Evolutionary conservation across 805 yeast genomes (phyloP).

Genomic region (Metschnikowia cerradonensis): DNA sequence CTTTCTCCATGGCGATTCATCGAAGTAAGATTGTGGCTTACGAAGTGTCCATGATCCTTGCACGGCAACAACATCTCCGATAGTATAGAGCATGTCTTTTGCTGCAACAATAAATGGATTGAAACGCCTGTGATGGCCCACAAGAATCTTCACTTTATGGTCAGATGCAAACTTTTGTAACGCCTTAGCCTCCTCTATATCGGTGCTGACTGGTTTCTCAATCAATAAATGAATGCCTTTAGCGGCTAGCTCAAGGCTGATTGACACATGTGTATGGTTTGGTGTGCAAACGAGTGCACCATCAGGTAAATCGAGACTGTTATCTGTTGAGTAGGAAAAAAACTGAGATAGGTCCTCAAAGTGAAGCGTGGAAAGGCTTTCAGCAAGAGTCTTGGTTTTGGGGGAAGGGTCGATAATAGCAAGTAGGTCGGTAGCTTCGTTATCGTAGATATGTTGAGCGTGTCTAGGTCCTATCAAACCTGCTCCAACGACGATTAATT

Average conservation of each 20-base stretch:
- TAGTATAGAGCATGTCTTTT: slow-evolving; percentile 23
- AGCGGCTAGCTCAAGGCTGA: slow-evolving; percentile 29
- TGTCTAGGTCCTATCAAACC: slow-evolving; percentile 42
- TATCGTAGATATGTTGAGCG: slow-evolving; percentile 28
- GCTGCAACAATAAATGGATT: slow-evolving; percentile 37
- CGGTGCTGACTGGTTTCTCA: slow-evolving; percentile 36
- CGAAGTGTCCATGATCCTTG: slow-evolving; percentile 39
- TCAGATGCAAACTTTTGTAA: slow-evolving; percentile 22
- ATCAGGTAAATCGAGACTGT: slow-evolving; percentile 23
- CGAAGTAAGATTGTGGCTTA: slow-evolving; percentile 33
- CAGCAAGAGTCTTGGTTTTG: slow-evolving; percentile 30
- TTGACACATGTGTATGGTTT: slow-evolving; percentile 33
- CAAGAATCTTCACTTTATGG: slow-evolving; percentile 27
- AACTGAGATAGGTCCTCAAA: slow-evolving; percentile 25
- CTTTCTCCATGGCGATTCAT: slow-evolving; percentile 32
- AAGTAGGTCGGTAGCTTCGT: slow-evolving; percentile 25
- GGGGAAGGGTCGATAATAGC: slow-evolving; percentile 35
- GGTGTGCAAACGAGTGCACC: slow-evolving; percentile 42
- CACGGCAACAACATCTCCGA: slow-evolving; percentile 33
- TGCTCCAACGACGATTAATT: slow-evolving; percentile 34
- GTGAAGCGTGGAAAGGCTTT: slow-evolving; percentile 21
- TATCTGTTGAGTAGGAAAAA: slow-evolving; percentile 22
- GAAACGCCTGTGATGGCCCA: slow-evolving; percentile 41
- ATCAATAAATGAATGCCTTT: slow-evolving; percentile 32
- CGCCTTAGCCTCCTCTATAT: slow-evolving; percentile 28